phyloP scores from a whole-genome alignment of 1,284 basidiomycete genomes.

The Cystobasidium pallidum region DNA sequence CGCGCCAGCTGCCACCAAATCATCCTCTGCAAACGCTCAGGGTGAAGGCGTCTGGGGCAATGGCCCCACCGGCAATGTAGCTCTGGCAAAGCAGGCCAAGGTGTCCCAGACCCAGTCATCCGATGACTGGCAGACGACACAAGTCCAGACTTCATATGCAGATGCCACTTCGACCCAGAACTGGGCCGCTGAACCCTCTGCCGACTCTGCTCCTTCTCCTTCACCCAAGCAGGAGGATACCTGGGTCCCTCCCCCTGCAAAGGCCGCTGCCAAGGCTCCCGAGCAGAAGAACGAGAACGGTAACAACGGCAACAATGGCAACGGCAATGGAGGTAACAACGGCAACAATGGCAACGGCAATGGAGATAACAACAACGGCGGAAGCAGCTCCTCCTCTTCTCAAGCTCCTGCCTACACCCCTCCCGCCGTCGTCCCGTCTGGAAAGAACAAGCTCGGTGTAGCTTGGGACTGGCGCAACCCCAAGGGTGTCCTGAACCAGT shows the following conservation, averaged over 20 bases:
- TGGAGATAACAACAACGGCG: background rate
- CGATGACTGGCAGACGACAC: slow-evolving; percentile 1
- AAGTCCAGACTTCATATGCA: slow-evolving; percentile 8
- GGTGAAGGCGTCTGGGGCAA: background rate
- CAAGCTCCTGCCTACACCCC: slow-evolving; percentile 24
- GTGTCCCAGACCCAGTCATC: background rate
- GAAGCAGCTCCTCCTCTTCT: slow-evolving; percentile 15
- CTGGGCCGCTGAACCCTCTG: background rate
- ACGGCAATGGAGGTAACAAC: background rate
- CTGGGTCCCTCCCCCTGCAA: background rate
- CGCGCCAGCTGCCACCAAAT: background rate
- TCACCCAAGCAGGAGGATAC: slow-evolving; percentile 17
- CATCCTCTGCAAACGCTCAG: background rate
- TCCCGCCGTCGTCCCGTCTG: slow-evolving; percentile 10
- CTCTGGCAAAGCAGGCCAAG: background rate
- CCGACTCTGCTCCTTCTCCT: slow-evolving; percentile 15
- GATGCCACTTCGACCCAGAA: slow-evolving; percentile 15
- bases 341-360: background rate
- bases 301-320: background rate
- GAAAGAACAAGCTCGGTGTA: slow-evolving; percentile 20
- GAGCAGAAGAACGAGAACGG: background rate
- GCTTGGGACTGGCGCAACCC: slow-evolving; percentile 43
- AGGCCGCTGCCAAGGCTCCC: background rate
- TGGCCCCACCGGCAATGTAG: background rate
- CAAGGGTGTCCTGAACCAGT: slow-evolving; percentile 17